These are phyloP conservation scores for Aureobasidium sp. DNA, from an alignment of 2,329 filamentous ascomycete species.

Conservation along the genomic window DNA sequence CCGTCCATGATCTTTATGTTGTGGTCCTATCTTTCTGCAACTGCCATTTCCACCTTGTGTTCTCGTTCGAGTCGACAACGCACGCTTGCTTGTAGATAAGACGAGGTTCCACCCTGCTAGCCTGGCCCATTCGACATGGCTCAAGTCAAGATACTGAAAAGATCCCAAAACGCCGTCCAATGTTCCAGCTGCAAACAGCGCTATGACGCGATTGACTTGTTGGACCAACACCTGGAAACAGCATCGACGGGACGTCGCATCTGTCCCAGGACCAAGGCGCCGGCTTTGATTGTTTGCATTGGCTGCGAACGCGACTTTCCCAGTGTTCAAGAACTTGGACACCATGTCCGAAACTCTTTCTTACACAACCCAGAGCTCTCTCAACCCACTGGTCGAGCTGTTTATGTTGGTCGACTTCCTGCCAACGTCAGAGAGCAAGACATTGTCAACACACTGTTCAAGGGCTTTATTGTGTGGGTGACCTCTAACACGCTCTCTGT, in stretches of 20 bases:
- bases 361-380: neutral
- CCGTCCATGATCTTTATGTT: neutral
- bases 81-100: neutral
- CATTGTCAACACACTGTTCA: neutral
- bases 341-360: neutral
- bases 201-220: neutral
- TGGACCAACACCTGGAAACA: slow-evolving; percentile 3
- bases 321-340: neutral
- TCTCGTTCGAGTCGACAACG: neutral
- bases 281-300: neutral
- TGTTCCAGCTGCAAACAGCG: slow-evolving; percentile 8
- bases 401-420: slow-evolving; percentile 1
- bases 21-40: neutral
- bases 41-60: neutral
- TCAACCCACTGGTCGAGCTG: neutral
- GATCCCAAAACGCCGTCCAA: neutral
- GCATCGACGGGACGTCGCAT: neutral
- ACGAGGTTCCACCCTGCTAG: neutral
- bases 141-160: neutral
- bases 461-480: neutral
- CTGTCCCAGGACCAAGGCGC: slow-evolving; percentile 1
- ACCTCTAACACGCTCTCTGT: neutral
- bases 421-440: neutral
- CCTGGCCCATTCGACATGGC: neutral
- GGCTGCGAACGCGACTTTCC: slow-evolving; percentile 1